Percentiles rank a stretch among this genome's conserved stretches.
These are phyloP conservation scores for Balakata baccata DNA, from an alignment of 345 rosid genomes.

Conservation along the genomic window DNA sequence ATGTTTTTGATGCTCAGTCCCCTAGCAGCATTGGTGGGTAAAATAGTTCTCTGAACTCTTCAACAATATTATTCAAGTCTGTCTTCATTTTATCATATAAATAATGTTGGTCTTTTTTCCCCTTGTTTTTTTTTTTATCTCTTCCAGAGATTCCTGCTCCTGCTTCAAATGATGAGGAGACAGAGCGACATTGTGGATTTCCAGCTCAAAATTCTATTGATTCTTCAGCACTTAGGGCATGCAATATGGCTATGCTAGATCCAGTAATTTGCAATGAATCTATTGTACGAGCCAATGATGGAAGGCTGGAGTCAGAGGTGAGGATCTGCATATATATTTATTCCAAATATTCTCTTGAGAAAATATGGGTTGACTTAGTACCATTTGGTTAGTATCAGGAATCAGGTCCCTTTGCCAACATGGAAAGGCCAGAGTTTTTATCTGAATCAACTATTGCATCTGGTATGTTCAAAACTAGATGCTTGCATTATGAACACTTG, in stretches of 20 bases:
- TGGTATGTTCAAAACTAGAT: slow-evolving; percentile 27
- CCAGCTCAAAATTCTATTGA: slow-evolving; percentile 11
- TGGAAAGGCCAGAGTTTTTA: slow-evolving; percentile 40
- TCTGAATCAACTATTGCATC: slow-evolving; percentile 31
- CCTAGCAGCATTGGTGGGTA: slow-evolving; percentile 18
- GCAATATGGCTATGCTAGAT: slow-evolving; percentile 14
- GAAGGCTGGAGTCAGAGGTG: slow-evolving; percentile 34
- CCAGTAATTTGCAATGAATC: slow-evolving; percentile 10
- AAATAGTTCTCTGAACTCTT: slow-evolving; percentile 5
- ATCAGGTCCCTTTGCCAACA: slow-evolving; percentile 31
- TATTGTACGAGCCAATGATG: slow-evolving; percentile 18
- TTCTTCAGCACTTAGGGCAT: slow-evolving; percentile 10
- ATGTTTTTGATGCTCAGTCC: slow-evolving; percentile 24
- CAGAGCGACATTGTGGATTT: slow-evolving; percentile 2
- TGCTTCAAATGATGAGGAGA: not conserved
- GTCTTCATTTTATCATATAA: not conserved
- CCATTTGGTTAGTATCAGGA: slow-evolving; percentile 31
- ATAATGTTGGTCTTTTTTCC: slow-evolving; percentile 3
- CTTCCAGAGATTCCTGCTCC: slow-evolving; percentile 23
- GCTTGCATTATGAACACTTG: not conserved
- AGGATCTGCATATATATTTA: slow-evolving; percentile 6
- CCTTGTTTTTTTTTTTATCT: not conserved
- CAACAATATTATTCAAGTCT: not conserved
- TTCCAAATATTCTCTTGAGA: slow-evolving; percentile 14
- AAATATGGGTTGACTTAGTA: slow-evolving; percentile 14